A percentile compares a stretch with the other conserved stretches of the same genome.
Conservation (phyloP, 1,284 basidiomycete genomes). For the Fereydounia khargensis region DNA sequence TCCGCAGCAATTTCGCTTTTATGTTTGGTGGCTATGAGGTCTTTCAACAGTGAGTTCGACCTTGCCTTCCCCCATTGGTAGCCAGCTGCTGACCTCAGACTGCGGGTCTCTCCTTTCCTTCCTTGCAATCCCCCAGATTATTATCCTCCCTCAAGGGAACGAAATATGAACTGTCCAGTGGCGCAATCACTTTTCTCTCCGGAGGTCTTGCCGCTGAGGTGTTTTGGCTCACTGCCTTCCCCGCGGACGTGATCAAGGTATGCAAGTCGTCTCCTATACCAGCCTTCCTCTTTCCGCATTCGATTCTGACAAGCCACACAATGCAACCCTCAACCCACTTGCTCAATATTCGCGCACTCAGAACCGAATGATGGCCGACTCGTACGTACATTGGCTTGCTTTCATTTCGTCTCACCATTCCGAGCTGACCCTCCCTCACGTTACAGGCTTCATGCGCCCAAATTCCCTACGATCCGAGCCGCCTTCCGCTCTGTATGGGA, state of each 20-base stretch:
- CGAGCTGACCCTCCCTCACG: no score
- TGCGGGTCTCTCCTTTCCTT: background rate
- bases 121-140: background rate
- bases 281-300: no score
- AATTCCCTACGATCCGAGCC: constrained; percentile 20
- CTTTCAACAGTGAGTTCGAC: constrained; percentile 26
- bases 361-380: constrained; percentile 59
- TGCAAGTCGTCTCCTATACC: no score
- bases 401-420: no score
- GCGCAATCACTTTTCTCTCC: constrained; percentile 68
- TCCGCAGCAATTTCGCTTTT: constrained; percentile 49
- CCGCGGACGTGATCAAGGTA: constrained; percentile 76
- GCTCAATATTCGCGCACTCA: no score
- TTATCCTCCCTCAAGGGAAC: constrained; percentile 23
- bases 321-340: no score
- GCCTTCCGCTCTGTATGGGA: constrained; percentile 38
- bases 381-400: no score
- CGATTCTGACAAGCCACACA: background rate
- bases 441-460: constrained; percentile 65
- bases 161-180: constrained; percentile 64
- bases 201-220: constrained; percentile 60
- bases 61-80: constrained; percentile 50
- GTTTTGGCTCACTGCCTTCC: constrained; percentile 66
- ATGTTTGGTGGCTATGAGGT: constrained; percentile 57
- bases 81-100: constrained; percentile 51